Evolutionary conservation across 352 stramenopile species (phyloP).

Genomic region (Phytophthora chlamydospora): DNA sequence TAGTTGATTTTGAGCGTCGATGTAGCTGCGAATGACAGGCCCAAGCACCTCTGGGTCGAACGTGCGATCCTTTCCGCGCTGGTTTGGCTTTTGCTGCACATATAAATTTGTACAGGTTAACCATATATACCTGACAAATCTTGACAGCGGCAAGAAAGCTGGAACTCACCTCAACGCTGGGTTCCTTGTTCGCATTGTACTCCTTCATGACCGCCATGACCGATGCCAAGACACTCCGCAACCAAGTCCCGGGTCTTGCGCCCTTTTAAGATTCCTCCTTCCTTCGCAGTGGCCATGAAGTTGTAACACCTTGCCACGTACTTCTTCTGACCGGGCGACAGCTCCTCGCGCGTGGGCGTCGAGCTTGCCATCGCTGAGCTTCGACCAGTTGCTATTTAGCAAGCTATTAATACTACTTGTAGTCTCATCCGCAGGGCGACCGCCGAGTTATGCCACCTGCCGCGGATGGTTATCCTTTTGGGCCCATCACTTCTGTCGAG

Average conservation of each 20-base stretch:
- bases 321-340: slow-evolving; percentile 1
- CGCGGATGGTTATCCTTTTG: too few relatives aligned
- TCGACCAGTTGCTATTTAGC: too few relatives aligned
- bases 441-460: too few relatives aligned
- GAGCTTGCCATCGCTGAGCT: too few relatives aligned
- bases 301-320: slow-evolving; percentile 1
- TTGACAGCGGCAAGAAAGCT: too few relatives aligned
- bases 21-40: background rate
- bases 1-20: slow-evolving; percentile 1
- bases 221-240: background rate
- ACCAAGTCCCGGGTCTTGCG: background rate
- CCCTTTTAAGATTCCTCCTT: background rate
- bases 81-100: background rate
- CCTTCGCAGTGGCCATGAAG: slow-evolving; percentile 1
- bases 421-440: too few relatives aligned
- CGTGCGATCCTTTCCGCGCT: background rate
- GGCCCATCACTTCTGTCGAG: too few relatives aligned
- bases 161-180: slow-evolving; percentile 1
- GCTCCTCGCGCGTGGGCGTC: background rate
- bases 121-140: too few relatives aligned
- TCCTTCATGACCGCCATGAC: slow-evolving; percentile 4
- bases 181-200: background rate
- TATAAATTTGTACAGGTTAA: slow-evolving; percentile 1
- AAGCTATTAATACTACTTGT: too few relatives aligned
- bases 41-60: background rate